Percentiles rank a stretch among this genome's conserved stretches.
Evolutionary conservation across 768 basidiomycete species (phyloP).

Genomic region (Kwoniella sp.): DNA sequence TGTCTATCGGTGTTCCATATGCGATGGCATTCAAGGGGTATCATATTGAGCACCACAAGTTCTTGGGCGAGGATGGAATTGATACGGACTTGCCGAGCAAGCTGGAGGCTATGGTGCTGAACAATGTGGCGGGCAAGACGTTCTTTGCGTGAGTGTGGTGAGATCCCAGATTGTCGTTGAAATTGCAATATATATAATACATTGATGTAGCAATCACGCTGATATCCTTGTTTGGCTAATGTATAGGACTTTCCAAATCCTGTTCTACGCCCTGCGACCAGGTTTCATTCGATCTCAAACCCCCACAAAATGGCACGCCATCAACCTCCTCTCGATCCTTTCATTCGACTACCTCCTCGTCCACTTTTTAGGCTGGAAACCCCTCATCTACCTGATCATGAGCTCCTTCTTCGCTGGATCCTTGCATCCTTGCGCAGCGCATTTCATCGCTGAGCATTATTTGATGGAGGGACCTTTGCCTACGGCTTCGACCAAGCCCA

Average conservation of each 20-base stretch:
- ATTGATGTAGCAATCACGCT: background rate
- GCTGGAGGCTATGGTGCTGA: slow-evolving; percentile 79
- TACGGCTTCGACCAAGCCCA: slow-evolving; percentile 17
- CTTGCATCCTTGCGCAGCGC: slow-evolving; percentile 91
- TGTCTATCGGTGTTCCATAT: slow-evolving; percentile 93
- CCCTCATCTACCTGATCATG: slow-evolving; percentile 76
- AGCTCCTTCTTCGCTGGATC: slow-evolving; percentile 96
- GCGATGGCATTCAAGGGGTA: slow-evolving; percentile 95
- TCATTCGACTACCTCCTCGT: slow-evolving; percentile 70
- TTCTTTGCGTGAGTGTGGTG: slow-evolving; percentile 80
- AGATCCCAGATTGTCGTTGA: too few species aligned
- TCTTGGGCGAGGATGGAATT: slow-evolving; percentile 89
- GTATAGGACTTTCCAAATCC: slow-evolving; percentile 82
- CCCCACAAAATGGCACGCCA: slow-evolving; percentile 77
- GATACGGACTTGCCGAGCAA: slow-evolving; percentile 92
- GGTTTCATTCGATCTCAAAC: slow-evolving; percentile 84
- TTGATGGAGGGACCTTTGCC: slow-evolving; percentile 57
- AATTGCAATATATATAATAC: too few species aligned
- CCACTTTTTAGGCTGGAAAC: slow-evolving; percentile 56
- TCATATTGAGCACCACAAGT: slow-evolving; percentile 95
- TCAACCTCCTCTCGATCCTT: slow-evolving; percentile 73
- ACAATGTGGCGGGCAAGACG: slow-evolving; percentile 95
- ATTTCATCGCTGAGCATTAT: slow-evolving; percentile 98
- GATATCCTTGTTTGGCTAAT: background rate
- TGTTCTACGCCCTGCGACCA: slow-evolving; percentile 96